phyloP scores from a whole-genome alignment of 2,329 filamentous ascomycete species.

The Colletotrichum sp. region DNA sequence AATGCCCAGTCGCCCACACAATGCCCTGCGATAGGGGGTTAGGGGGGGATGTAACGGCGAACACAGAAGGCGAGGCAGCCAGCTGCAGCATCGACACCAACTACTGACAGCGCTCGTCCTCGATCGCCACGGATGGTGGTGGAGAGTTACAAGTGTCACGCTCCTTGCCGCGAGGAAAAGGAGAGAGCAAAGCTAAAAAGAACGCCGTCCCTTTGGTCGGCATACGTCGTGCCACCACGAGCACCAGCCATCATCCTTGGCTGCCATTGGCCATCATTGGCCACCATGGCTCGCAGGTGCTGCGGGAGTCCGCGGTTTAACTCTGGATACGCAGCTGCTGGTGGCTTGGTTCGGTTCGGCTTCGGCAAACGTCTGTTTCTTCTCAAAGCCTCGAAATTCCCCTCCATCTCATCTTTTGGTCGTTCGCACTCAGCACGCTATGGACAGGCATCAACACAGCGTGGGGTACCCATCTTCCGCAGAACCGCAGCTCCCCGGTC shows the following conservation, averaged over 20 bases:
- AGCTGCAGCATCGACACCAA: neutral
- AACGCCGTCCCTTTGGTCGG: slow-evolving; percentile 7
- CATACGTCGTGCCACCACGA: slow-evolving; percentile 10
- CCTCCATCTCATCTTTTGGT: neutral
- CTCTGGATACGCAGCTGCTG: neutral
- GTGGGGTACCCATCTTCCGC: neutral
- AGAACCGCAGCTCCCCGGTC: neutral
- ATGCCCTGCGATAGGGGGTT: neutral
- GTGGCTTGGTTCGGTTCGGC: neutral
- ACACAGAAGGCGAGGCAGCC: neutral
- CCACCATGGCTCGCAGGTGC: neutral
- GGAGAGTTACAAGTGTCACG: neutral
- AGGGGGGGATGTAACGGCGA: neutral
- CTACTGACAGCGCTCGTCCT: neutral
- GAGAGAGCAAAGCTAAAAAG: slow-evolving; percentile 15
- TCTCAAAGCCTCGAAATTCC: neutral
- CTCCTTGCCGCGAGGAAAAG: slow-evolving; percentile 1
- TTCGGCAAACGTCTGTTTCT: neutral
- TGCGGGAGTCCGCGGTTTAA: neutral
- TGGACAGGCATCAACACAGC: neutral
- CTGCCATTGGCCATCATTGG: neutral
- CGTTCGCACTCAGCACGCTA: neutral
- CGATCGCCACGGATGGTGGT: neutral
- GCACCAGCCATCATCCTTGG: slow-evolving; percentile 14
- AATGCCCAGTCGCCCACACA: neutral